Conservation (phyloP, 352 stramenopile genomes). For the Phytophthora uliginosa region DNA sequence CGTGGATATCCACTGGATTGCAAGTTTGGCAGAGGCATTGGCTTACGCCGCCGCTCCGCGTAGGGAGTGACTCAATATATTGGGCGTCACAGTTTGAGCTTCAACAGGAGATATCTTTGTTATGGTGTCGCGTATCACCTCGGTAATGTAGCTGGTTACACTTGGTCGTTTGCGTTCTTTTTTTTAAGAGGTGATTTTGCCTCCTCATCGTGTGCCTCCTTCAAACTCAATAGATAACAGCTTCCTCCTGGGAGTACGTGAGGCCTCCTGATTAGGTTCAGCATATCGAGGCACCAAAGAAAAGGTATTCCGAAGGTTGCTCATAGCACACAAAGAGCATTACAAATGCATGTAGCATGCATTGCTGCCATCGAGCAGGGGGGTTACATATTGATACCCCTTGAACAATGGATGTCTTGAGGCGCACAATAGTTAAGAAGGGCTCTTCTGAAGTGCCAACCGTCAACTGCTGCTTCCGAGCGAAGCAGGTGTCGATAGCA, state of each 20-base stretch:
- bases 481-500: slow-evolving; percentile 8
- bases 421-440: slow-evolving; percentile 2
- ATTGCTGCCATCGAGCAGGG: slow-evolving; percentile 18
- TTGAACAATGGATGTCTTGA: slow-evolving; percentile 11
- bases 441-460: too few relatives aligned
- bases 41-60: slow-evolving; percentile 17
- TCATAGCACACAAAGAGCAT: slow-evolving; percentile 10
- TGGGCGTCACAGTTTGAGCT: not conserved
- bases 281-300: slow-evolving; percentile 11
- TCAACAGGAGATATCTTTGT: not conserved
- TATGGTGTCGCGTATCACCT: slow-evolving; percentile 4
- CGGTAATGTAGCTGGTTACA: slow-evolving; percentile 16
- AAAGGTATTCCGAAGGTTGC: slow-evolving; percentile 13
- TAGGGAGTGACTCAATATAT: slow-evolving; percentile 14
- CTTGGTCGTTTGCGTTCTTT: slow-evolving; percentile 4
- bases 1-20: slow-evolving; percentile 28
- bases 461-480: not conserved
- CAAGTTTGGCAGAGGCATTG: slow-evolving; percentile 14
- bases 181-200: not conserved
- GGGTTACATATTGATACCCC: slow-evolving; percentile 21
- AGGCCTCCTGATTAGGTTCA: slow-evolving; percentile 2
- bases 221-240: slow-evolving; percentile 11
- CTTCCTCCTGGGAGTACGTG: slow-evolving; percentile 11
- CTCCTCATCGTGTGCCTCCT: not conserved
- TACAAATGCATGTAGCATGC: slow-evolving; percentile 24